A percentile compares a stretch with the other conserved stretches of the same genome.
phyloP scores from a whole-genome alignment of 2,329 filamentous ascomycete genomes.

The Colletotrichum sp. region DNA sequence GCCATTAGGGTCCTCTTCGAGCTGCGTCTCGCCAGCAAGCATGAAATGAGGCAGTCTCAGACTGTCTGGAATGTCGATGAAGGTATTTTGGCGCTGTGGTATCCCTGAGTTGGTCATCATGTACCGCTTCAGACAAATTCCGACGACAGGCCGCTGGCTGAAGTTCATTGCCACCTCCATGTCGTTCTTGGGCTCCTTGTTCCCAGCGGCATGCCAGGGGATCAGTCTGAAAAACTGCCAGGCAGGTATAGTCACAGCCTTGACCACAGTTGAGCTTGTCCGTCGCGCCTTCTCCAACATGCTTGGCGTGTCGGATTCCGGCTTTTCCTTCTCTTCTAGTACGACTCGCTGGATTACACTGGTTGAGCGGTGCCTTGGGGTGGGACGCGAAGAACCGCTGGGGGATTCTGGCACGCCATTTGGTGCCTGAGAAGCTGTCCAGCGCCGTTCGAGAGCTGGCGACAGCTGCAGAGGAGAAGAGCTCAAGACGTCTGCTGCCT shows the following conservation, averaged over 20 bases:
- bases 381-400: conserved; percentile 35
- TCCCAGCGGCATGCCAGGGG: conserved; percentile 80
- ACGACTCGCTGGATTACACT: conserved; percentile 68
- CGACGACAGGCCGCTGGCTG: conserved; percentile 82
- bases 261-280: conserved; percentile 60
- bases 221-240: conserved; percentile 98
- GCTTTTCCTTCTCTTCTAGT: conserved; percentile 54
- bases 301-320: conserved; percentile 44
- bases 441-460: conserved; percentile 25
- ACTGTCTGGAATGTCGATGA: conserved; percentile 84
- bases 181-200: conserved; percentile 64
- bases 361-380: conserved; percentile 53
- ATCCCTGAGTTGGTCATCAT: conserved; percentile 73
- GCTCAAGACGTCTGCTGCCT: conserved; percentile 37
- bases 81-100: conserved; percentile 77
- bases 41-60: conserved; percentile 91
- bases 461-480: conserved; percentile 35
- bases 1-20: conserved; percentile 60
- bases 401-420: conserved; percentile 23
- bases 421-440: not conserved
- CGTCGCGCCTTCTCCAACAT: conserved; percentile 48
- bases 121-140: conserved; percentile 93
- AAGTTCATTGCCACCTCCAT: conserved; percentile 90
- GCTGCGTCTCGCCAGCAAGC: conserved; percentile 72
- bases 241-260: conserved; percentile 92